These are phyloP conservation scores for Ceriops zippeliana DNA, from an alignment of 345 rosid genomes.

Conservation along the genomic window DNA sequence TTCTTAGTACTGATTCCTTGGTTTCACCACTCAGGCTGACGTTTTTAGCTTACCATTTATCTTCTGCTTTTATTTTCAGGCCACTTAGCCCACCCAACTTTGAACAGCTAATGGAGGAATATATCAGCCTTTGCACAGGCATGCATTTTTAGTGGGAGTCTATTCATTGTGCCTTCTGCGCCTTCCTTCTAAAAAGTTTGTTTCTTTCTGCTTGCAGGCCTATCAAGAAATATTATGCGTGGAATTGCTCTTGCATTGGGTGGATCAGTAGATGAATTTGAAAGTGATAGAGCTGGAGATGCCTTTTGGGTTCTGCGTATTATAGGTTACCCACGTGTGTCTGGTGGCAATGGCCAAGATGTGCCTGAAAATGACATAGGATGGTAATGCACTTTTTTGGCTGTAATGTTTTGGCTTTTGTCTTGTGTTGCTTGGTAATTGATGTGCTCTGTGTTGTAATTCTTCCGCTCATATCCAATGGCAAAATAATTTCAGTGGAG, in stretches of 20 bases:
- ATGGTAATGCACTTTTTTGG: constrained; percentile 50
- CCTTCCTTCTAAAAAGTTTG: neutral
- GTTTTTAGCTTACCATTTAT: constrained; percentile 4
- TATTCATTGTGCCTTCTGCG: constrained; percentile 5
- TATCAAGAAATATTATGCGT: constrained; percentile 72
- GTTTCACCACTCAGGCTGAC: neutral
- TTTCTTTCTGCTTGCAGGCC: constrained; percentile 34
- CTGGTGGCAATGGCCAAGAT: constrained; percentile 31
- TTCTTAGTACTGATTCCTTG: neutral
- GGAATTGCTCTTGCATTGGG: constrained; percentile 72
- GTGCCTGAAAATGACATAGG: constrained; percentile 54
- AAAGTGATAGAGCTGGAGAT: constrained; percentile 68
- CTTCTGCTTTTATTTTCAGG: constrained; percentile 38
- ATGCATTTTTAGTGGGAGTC: constrained; percentile 7
- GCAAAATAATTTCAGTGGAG: constrained; percentile 50
- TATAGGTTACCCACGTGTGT: constrained; percentile 68
- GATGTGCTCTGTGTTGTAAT: neutral
- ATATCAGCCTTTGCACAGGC: constrained; percentile 66
- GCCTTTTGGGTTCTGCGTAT: constrained; percentile 87
- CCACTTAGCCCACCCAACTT: constrained; percentile 57
- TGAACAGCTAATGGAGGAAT: constrained; percentile 63
- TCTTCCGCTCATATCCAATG: constrained; percentile 11
- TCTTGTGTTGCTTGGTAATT: neutral
- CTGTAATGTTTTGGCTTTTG: neutral
- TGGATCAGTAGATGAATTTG: constrained; percentile 64